A percentile compares a stretch with the other conserved stretches of the same genome.
These are phyloP conservation scores for Chrysosporium queenslandicum DNA, from an alignment of 2,329 filamentous ascomycete species.

Conservation along the genomic window DNA sequence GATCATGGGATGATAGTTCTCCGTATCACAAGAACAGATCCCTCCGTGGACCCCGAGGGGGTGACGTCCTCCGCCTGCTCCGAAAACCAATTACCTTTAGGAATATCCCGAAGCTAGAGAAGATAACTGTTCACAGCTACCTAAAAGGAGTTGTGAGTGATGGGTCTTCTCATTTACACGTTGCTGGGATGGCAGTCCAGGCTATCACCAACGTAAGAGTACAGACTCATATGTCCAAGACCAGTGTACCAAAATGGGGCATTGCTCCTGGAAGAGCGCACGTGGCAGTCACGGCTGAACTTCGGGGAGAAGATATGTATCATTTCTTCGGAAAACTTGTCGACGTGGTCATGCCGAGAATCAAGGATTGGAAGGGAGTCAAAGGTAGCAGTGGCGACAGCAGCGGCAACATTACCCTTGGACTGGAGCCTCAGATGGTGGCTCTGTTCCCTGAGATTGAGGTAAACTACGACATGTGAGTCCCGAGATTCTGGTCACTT, in stretches of 20 bases:
- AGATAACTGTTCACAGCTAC: slow-evolving; percentile 68
- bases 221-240: slow-evolving; percentile 57
- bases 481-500: slow-evolving; percentile 20
- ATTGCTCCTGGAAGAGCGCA: slow-evolving; percentile 61
- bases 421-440: slow-evolving; percentile 64
- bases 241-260: slow-evolving; percentile 64
- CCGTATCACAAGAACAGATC: slow-evolving; percentile 92
- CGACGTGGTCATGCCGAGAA: slow-evolving; percentile 80
- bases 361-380: slow-evolving; percentile 92
- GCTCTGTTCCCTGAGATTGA: slow-evolving; percentile 88
- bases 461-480: slow-evolving; percentile 83
- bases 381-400: slow-evolving; percentile 69
- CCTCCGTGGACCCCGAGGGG: slow-evolving; percentile 71
- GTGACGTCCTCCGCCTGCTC: slow-evolving; percentile 45
- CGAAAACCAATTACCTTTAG: slow-evolving; percentile 58
- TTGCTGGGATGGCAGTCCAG: slow-evolving; percentile 74
- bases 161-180: slow-evolving; percentile 65
- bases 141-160: slow-evolving; percentile 58
- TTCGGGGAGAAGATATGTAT: slow-evolving; percentile 71
- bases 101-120: slow-evolving; percentile 73
- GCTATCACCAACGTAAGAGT: slow-evolving; percentile 72
- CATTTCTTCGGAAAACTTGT: slow-evolving; percentile 86
- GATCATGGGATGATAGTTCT: slow-evolving; percentile 78
- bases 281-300: slow-evolving; percentile 60
- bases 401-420: slow-evolving; percentile 77